Percentiles rank a stretch among this genome's conserved stretches.
Conservation (phyloP, 31 red algal species). For the Asparagopsis taxiformis region DNA sequence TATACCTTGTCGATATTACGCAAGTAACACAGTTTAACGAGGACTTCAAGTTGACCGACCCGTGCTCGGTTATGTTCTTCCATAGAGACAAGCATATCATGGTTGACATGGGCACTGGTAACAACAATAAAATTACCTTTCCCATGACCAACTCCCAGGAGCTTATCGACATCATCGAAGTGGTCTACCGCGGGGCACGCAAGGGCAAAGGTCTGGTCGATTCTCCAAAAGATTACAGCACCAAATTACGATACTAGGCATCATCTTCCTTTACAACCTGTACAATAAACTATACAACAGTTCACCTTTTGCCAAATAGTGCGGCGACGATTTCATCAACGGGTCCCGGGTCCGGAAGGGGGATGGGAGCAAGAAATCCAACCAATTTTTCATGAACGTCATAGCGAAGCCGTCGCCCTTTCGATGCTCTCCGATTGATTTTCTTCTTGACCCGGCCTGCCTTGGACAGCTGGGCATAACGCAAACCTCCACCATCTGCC, state of each 20-base stretch:
- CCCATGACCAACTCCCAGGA: conserved; percentile 77
- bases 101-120: conserved; percentile 95
- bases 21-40: conserved; percentile 85
- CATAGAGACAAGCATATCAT: conserved; percentile 97
- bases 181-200: conserved; percentile 88
- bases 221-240: conserved; percentile 86
- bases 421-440: conserved; percentile 37
- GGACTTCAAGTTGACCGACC: conserved; percentile 78
- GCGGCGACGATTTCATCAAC: conserved; percentile 63
- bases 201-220: conserved; percentile 87
- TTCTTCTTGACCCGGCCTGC: conserved; percentile 40
- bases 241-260: conserved; percentile 76
- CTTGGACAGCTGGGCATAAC: conserved; percentile 41
- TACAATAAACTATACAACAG: background rate
- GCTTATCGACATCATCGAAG: conserved; percentile 94
- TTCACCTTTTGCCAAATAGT: conserved; percentile 37
- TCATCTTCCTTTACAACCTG: background rate
- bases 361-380: conserved; percentile 81
- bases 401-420: conserved; percentile 68
- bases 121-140: conserved; percentile 97
- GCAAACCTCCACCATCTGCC: conserved; percentile 19
- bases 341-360: conserved; percentile 43
- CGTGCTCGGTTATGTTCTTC: conserved; percentile 94
- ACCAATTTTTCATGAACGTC: conserved; percentile 84
- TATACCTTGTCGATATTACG: conserved; percentile 88